Percentiles rank a stretch among this genome's conserved stretches.
Conservation (phyloP, 768 basidiomycete species). For the Amanita rimosa region DNA sequence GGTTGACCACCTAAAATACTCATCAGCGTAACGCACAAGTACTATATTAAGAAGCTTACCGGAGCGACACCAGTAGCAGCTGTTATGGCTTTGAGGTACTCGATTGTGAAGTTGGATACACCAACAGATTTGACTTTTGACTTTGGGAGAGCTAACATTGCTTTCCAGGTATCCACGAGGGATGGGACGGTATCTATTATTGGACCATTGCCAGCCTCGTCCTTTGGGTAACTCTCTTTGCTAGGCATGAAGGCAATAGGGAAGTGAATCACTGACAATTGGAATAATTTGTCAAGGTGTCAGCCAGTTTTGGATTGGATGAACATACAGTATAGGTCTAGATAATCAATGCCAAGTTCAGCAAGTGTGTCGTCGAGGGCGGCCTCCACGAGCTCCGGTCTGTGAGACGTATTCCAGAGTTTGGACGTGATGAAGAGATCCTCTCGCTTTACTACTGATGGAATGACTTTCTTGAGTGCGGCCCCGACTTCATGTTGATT, state of each 20-base stretch:
- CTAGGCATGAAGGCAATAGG: conserved; percentile 59
- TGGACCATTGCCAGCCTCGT: conserved; percentile 28
- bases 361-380: conserved; percentile 67
- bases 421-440: conserved; percentile 78
- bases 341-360: conserved; percentile 63
- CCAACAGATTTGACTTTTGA: conserved; percentile 65
- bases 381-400: conserved; percentile 53
- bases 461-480: conserved; percentile 68
- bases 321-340: conserved; percentile 63
- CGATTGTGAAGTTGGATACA: conserved; percentile 73
- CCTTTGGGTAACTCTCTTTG: conserved; percentile 40
- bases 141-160: conserved; percentile 59
- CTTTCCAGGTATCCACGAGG: conserved; percentile 78
- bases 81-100: conserved; percentile 55
- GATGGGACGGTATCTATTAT: conserved; percentile 47
- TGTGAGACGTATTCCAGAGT: conserved; percentile 72
- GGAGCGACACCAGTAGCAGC: conserved; percentile 65
- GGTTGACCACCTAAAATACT: conserved; percentile 45
- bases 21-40: not conserved
- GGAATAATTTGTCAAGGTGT: not conserved
- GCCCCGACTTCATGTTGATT: conserved; percentile 74
- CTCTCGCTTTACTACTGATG: conserved; percentile 66
- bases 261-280: conserved; percentile 63
- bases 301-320: not conserved
- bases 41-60: conserved; percentile 21